A percentile compares a stretch with the other conserved stretches of the same genome.
Evolutionary conservation across 768 basidiomycete genomes (phyloP).

Genomic region (Chlorophyllum brunneum): DNA sequence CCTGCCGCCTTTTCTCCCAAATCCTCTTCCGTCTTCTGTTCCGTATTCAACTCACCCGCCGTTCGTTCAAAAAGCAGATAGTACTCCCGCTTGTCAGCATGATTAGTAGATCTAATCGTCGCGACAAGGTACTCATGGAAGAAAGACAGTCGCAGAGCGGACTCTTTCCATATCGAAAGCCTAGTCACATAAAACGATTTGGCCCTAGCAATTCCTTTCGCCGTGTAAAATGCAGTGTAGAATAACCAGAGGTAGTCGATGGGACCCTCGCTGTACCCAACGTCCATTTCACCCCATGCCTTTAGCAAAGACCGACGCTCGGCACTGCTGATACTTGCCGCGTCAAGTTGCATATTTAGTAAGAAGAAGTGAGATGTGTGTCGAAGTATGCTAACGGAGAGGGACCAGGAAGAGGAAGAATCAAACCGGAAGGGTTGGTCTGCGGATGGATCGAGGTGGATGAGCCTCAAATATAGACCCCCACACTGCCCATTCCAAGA

Average conservation of each 20-base stretch:
- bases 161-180: background rate
- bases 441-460: no score
- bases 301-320: background rate
- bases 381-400: no score
- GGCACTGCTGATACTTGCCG: background rate
- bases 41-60: background rate
- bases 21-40: background rate
- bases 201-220: background rate
- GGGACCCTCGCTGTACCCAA: background rate
- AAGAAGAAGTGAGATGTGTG: background rate
- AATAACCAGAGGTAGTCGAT: constrained; percentile 4
- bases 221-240: constrained; percentile 2
- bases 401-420: no score
- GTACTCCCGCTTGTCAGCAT: background rate
- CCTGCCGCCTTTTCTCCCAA: background rate
- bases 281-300: background rate
- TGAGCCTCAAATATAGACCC: no score
- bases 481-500: no score
- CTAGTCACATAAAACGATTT: background rate
- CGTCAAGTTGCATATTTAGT: background rate
- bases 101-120: background rate
- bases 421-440: no score
- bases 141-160: background rate
- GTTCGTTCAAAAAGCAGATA: constrained; percentile 1
- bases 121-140: constrained; percentile 1